phyloP scores from a whole-genome alignment of 441 rosid species.

The Arabidopsis lyrata region DNA sequence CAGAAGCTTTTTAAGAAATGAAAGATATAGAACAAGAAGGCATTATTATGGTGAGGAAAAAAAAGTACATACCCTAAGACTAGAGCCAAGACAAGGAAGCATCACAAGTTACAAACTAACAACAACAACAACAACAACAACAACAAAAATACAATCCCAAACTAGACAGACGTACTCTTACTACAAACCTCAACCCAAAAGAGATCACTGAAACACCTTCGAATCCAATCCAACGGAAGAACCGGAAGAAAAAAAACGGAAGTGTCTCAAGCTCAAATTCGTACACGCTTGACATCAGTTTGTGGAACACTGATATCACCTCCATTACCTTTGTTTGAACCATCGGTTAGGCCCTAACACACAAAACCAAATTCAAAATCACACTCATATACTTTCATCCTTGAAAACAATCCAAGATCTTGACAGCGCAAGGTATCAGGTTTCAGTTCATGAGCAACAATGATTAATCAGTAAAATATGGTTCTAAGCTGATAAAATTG shows the following conservation, averaged over 20 bases:
- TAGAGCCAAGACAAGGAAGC: constrained; percentile 10
- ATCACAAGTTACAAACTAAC: constrained; percentile 10
- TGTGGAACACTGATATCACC: constrained; percentile 77
- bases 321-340: constrained; percentile 52
- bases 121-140: constrained; percentile 14
- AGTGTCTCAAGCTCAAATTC: constrained; percentile 46
- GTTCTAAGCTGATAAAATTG: not conserved
- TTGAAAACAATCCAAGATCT: not conserved
- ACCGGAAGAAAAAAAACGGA: not conserved
- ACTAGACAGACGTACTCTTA: constrained; percentile 13
- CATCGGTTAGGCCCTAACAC: constrained; percentile 53
- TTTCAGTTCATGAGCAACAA: not conserved
- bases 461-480: not conserved
- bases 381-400: constrained; percentile 1
- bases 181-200: constrained; percentile 20
- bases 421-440: constrained; percentile 3
- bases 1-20: not conserved
- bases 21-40: not conserved
- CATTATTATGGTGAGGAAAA: not conserved
- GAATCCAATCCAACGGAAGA: constrained; percentile 14
- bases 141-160: not conserved
- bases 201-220: constrained; percentile 7
- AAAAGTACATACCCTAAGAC: not conserved
- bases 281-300: constrained; percentile 69
- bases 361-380: constrained; percentile 9